Evolutionary conservation across 2,329 filamentous ascomycete species (phyloP).

Genomic region (Arthrobotrys sinensis): DNA sequence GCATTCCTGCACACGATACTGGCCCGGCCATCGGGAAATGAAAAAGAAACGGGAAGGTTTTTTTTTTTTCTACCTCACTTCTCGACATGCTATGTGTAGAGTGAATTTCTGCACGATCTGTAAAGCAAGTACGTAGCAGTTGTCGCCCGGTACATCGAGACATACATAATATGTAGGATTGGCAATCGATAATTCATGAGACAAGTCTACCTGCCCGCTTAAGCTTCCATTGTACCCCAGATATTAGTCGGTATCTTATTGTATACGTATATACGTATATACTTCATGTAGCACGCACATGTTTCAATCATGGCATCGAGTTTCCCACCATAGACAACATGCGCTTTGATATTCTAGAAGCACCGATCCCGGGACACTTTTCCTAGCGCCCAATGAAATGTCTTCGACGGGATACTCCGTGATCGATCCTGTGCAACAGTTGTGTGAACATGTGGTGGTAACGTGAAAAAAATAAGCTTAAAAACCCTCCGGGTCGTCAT

Average conservation of each 20-base stretch:
- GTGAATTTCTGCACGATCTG: slow-evolving; percentile 28
- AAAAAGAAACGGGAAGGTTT: slow-evolving; percentile 54
- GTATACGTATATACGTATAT: neutral
- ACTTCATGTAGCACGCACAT: slow-evolving; percentile 6
- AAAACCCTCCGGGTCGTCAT: slow-evolving; percentile 41
- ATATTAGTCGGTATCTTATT: slow-evolving; percentile 13
- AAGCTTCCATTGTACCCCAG: slow-evolving; percentile 37
- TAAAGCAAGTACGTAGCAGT: slow-evolving; percentile 17
- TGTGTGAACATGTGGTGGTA: slow-evolving; percentile 6
- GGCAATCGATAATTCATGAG: slow-evolving; percentile 35
- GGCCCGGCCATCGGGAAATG: slow-evolving; percentile 50
- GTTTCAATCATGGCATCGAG: slow-evolving; percentile 12
- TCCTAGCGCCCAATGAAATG: slow-evolving; percentile 27
- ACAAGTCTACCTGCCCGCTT: slow-evolving; percentile 42
- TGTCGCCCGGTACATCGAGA: slow-evolving; percentile 18
- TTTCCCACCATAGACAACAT: slow-evolving; percentile 20
- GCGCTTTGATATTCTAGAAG: slow-evolving; percentile 9
- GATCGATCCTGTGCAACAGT: slow-evolving; percentile 2
- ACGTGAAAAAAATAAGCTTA: slow-evolving; percentile 44
- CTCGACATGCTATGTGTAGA: neutral
- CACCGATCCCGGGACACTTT: neutral
- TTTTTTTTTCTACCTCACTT: slow-evolving; percentile 7
- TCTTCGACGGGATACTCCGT: slow-evolving; percentile 39
- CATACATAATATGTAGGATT: slow-evolving; percentile 5
- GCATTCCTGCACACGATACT: slow-evolving; percentile 52